Base-by-base conservation (phyloP, 202 grass and related monocot genomes). In the Dendrocalamus latiflorus region DNA sequence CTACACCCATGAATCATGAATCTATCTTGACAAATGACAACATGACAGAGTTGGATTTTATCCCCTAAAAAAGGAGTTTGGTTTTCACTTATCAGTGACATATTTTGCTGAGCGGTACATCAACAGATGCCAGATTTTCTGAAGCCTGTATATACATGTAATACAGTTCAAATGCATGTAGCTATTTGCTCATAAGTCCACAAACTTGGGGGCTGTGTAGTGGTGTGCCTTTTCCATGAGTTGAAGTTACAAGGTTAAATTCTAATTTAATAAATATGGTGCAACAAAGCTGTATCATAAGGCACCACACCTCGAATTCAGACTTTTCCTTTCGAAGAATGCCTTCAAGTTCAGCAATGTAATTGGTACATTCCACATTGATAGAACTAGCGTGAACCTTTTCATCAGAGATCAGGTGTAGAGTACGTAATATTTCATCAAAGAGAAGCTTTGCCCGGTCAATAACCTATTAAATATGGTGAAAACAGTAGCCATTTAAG, bases 301-400 rank as follows among this genome's bases (percentile, higher is more conserved):
- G 37, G 72, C 39, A 86, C 38, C 49, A 65, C 73, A 94, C 95
- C 96, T 93, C 90, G 68, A 93, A 89, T 88, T 93, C 91, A 42
- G 75, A 70, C 79, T 80, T 93, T 62, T 99, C 96, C 80, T 90
- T 94, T 72, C 74, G 82, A 78, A 95, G 81, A 65, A 93, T 81
- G 50, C 80, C 84, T 86, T 94, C 89, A 81, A 95, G 87, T 65
- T 99, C 89, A 88, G 83, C 70, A 74, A 89, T 90, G 77, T 91
- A 72, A 73, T 83, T 70, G 67, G 47, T 81, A 68, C 55, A 80
- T 66, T 94, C 87, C 65, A 87, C 45, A 60, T 86, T 81, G 33
- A 79, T 36, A 68, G 75, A 73, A 90, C 59, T 66, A 14, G 41
- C 45, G 41, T 68, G 68, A 74, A 34, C 83, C 64, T 54, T 88